These are phyloP conservation scores for Gaultheria prostrata DNA, from an alignment of 148 eudicot genomes.

Conservation along the genomic window DNA sequence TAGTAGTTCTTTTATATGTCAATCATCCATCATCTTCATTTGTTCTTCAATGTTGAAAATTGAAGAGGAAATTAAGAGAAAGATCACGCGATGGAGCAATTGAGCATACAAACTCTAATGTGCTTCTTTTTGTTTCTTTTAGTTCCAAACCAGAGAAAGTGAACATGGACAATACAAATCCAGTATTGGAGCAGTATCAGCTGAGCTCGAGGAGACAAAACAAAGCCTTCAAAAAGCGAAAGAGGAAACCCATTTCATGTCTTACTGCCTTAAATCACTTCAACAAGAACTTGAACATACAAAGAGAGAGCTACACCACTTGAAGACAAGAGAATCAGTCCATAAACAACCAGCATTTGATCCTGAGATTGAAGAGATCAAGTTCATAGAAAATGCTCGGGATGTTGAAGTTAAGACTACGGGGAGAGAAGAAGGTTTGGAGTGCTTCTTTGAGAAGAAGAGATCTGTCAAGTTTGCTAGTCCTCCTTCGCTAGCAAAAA, in stretches of 20 bases:
- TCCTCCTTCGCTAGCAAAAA: slow-evolving; percentile 46
- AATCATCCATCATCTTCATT: not conserved
- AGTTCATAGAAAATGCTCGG: slow-evolving; percentile 40
- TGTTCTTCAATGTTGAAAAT: not conserved
- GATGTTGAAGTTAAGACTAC: not conserved
- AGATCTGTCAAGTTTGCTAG: slow-evolving; percentile 69
- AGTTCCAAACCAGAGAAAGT: slow-evolving; percentile 39
- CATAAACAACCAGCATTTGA: slow-evolving; percentile 18
- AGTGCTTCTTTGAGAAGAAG: slow-evolving; percentile 33
- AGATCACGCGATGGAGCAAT: not conserved
- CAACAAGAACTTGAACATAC: slow-evolving; percentile 62
- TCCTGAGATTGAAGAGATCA: slow-evolving; percentile 74
- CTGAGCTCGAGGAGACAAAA: slow-evolving; percentile 66
- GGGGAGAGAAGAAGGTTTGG: not conserved
- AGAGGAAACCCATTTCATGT: slow-evolving; percentile 56
- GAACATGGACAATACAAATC: slow-evolving; percentile 23
- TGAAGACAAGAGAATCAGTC: slow-evolving; percentile 31
- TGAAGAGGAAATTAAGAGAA: not conserved
- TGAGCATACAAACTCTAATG: not conserved
- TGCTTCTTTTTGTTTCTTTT: not conserved
- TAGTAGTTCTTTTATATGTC: not conserved
- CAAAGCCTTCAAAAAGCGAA: slow-evolving; percentile 44
- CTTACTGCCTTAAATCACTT: slow-evolving; percentile 41
- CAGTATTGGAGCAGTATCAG: slow-evolving; percentile 26
- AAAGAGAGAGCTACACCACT: slow-evolving; percentile 47